Evolutionary conservation across 108 stramenopile species (phyloP), one percentile per base, ranked within the genome.

Genomic region (Conticribra guillardii): DNA sequence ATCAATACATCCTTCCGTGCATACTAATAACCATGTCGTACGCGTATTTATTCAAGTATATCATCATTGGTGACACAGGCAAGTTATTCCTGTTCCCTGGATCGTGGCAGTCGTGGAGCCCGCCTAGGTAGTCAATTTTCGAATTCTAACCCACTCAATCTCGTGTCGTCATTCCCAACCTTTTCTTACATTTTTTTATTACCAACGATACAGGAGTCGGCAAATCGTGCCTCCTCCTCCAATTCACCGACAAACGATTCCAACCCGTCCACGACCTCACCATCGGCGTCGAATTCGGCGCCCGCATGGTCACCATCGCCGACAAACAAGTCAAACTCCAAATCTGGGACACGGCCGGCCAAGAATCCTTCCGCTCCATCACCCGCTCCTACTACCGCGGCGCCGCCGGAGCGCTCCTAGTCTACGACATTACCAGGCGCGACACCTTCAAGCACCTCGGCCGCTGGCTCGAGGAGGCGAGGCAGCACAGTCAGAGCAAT

Each of bases 191-290:
- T 30, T 56, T 44, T 73, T 15, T 31, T 30, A 45, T 9, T 71
- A 28, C 22, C 45, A 65, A 50, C 30, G 48, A 24, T 54, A 17
- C 77, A 97, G 98, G 99, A 21, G 99, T 99, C 26, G 99, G 99
- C 16, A 99, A 99, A 76, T 98, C 97, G 7, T 99, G 99, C 74
- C 89, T 99, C 79, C 88, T 99, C 46, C 84, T 99, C 58, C 99
- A 99, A 82, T 99, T 99, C 88, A 99, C 98, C 29, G 99, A 99
- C 87, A 99, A 99, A 82, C 92, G 99, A 34, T 99, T 99, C 83
- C 97, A 98, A 71, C 98, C 97, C 15, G 97, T 99, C 19, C 98
- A 99, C 62, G 99, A 99, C 67, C 86, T 99, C 53, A 99, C 99
- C 15, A 99, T 99, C 67, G 99, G 99, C 5, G 99, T 99, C 26